Evolutionary conservation across 1,284 basidiomycete species (phyloP), one percentile per base, ranked within the genome.

Genomic region (Ceratobasidium theobromae): DNA sequence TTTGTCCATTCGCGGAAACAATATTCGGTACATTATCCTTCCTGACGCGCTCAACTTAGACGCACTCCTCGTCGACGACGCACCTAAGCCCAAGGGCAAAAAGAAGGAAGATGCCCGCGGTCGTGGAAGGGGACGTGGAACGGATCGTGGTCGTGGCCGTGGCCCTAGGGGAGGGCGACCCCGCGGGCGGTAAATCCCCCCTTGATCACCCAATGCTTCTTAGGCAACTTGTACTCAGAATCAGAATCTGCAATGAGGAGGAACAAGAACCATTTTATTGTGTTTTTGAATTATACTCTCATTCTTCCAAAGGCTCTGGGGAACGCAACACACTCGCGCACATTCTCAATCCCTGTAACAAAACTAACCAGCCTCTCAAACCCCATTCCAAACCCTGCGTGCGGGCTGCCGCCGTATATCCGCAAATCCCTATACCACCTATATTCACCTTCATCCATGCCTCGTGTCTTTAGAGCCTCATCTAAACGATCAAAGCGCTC

Each of bases 1-100:
- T 2, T 82, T 97, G 52, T 93, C 93, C 41, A 93, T 98, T 74
- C 87, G 95, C 68, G 93, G 93, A 41, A 95, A 95, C 81, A 94
- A 91, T 75, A 87, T 96, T 77, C 91, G 93, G 49, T 95, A 95
- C 78, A 97, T 93, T 77, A 88, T 98, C 70, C 86, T 99, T 21
- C 96, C 97, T 11, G 96, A 99, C 77, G 94, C 95, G 0, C 82
- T 99, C 3, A 97, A 96, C 0, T 82, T 99, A 67, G 96, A 99
- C 77, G 98, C 95, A 4, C 84, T 99, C 8, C 84, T 99, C 4
- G 95, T 99, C 23, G 96, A 99, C 76, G 97, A 99, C 75, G 93
- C 95, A 32, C 96, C 96, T 4, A 96, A 97, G 78, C 94, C 96
- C 16, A 98, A 97, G 75, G 76, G 75, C 72, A 88, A 87, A 73